Evolutionary conservation across 2,329 filamentous ascomycete species (phyloP).

Genomic region (Ceratocystis lukuohia): DNA sequence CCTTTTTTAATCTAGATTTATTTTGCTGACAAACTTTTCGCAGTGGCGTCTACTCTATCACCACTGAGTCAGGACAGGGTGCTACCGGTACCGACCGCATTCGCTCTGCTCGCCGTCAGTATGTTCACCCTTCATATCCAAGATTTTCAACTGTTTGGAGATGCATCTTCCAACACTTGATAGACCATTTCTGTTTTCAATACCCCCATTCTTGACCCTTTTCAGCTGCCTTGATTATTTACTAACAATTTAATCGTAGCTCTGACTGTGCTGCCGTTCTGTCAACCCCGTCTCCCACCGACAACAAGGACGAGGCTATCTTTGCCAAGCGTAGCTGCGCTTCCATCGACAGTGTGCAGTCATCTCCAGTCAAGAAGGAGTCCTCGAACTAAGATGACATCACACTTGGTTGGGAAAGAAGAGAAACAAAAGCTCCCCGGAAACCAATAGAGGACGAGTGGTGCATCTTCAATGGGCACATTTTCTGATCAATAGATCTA

Average conservation of each 20-base stretch:
- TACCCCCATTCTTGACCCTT: background rate
- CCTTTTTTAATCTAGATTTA: background rate
- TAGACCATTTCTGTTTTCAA: background rate
- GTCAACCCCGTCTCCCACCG: conserved; percentile 32
- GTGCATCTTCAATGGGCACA: background rate
- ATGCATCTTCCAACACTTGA: conserved; percentile 22
- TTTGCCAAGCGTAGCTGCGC: conserved; percentile 38
- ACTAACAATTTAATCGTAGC: conserved; percentile 32
- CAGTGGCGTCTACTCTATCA: conserved; percentile 10
- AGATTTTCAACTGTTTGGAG: background rate
- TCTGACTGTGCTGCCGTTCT: conserved; percentile 28
- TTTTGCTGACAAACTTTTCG: background rate
- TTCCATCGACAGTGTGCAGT: conserved; percentile 34
- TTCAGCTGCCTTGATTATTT: conserved; percentile 12
- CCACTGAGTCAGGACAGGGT: conserved; percentile 11
- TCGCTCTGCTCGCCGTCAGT: conserved; percentile 14
- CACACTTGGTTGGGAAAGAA: conserved; percentile 3
- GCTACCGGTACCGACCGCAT: background rate
- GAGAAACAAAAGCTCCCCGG: background rate
- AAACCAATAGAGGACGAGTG: conserved; percentile 1
- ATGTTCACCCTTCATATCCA: background rate
- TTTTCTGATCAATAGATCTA: conserved; percentile 6
- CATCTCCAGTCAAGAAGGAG: conserved; percentile 33
- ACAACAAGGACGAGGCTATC: conserved; percentile 42
- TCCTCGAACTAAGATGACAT: conserved; percentile 7